A percentile compares a stretch with the other conserved stretches of the same genome.
Conservation (phyloP, 2,329 filamentous ascomycete genomes). For the Hirsutella thompsonii region DNA sequence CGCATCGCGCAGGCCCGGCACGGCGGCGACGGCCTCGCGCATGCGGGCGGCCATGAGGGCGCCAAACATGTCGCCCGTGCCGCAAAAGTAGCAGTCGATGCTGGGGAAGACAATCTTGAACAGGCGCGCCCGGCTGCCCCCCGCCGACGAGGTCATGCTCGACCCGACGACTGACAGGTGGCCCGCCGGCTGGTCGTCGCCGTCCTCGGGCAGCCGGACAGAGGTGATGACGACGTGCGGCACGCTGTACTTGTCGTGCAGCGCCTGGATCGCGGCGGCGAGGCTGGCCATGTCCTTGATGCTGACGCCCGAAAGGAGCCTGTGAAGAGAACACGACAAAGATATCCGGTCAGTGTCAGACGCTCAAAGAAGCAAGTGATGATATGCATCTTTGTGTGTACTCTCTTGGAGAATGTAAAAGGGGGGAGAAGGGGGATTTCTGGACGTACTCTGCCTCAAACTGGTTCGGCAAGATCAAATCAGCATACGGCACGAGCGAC, state of each 20-base stretch:
- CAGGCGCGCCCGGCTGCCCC: slow-evolving; percentile 61
- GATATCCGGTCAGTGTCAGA: too few species aligned
- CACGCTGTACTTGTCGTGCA: slow-evolving; percentile 65
- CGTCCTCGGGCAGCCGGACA: slow-evolving; percentile 51
- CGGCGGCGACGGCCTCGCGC: slow-evolving; percentile 58
- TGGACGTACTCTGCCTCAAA: slow-evolving; percentile 87
- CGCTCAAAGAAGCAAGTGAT: too few species aligned
- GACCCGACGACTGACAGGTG: slow-evolving; percentile 67
- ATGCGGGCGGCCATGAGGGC: slow-evolving; percentile 80
- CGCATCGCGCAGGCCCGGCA: slow-evolving; percentile 31
- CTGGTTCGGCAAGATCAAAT: slow-evolving; percentile 90
- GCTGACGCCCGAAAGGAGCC: slow-evolving; percentile 71
- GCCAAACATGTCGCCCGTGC: slow-evolving; percentile 97
- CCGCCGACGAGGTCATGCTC: slow-evolving; percentile 48
- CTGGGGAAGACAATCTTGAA: slow-evolving; percentile 81
- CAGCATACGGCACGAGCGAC: slow-evolving; percentile 63
- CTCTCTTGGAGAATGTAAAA: background rate
- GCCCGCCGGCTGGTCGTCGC: slow-evolving; percentile 30
- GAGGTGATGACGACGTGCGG: slow-evolving; percentile 92
- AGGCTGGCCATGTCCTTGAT: slow-evolving; percentile 67
- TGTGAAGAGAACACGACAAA: slow-evolving; percentile 28
- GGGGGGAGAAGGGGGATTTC: background rate
- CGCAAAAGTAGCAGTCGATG: slow-evolving; percentile 88
- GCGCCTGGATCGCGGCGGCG: slow-evolving; percentile 56
- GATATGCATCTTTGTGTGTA: slow-evolving; percentile 4